Percentiles rank a stretch among this genome's conserved stretches.
phyloP scores from a whole-genome alignment of 2,329 filamentous ascomycete genomes.

The Cladosporium sp. region DNA sequence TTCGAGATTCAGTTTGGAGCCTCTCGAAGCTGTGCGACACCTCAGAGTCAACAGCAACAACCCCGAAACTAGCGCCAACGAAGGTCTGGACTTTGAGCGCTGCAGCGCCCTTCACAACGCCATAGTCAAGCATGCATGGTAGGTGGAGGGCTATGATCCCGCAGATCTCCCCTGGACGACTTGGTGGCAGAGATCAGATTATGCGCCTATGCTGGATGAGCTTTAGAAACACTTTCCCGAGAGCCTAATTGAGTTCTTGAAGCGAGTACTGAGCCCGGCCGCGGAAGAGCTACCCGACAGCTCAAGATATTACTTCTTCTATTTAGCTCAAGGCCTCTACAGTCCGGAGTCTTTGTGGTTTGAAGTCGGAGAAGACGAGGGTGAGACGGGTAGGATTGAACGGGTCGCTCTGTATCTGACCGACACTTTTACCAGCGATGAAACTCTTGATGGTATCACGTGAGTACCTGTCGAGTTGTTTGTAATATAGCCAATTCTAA shows the following conservation, averaged over 20 bases:
- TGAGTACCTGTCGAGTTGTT: background rate
- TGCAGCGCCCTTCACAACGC: constrained; percentile 6
- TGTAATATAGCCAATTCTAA: background rate
- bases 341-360: background rate
- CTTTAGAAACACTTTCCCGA: background rate
- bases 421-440: background rate
- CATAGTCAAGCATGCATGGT: constrained; percentile 5
- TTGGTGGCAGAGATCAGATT: background rate
- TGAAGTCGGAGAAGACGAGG: background rate
- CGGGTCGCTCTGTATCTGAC: constrained; percentile 5
- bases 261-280: background rate
- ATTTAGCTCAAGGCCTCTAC: background rate
- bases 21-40: background rate
- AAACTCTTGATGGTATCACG: constrained; percentile 1
- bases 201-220: background rate
- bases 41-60: background rate
- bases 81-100: background rate
- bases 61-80: constrained; percentile 4
- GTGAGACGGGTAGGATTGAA: background rate
- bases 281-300: background rate
- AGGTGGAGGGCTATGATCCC: background rate
- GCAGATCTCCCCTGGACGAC: background rate
- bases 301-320: constrained; percentile 2
- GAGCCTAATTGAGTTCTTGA: background rate
- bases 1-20: background rate